phyloP scores from a whole-genome alignment of 441 rosid species.

The Sinapis alba region DNA sequence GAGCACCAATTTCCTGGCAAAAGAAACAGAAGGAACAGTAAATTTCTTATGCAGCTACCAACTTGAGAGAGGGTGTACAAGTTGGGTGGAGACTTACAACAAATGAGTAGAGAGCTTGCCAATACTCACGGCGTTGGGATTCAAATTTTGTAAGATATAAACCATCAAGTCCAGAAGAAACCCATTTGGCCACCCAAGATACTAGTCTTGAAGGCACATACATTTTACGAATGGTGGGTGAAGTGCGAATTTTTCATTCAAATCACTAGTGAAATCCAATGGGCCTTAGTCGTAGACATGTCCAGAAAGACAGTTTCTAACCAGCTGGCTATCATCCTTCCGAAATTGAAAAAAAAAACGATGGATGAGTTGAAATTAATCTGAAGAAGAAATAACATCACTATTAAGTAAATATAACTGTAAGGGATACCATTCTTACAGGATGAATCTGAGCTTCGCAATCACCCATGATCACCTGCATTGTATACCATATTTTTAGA shows the following conservation, averaged over 20 bases:
- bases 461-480: constrained; percentile 72
- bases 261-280: constrained; percentile 78
- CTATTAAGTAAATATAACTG: not conserved
- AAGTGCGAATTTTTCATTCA: constrained; percentile 67
- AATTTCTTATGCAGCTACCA: not conserved
- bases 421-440: constrained; percentile 43
- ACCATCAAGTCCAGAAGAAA: constrained; percentile 76
- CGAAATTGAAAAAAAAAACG: not conserved
- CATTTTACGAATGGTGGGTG: constrained; percentile 60
- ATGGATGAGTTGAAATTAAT: not conserved
- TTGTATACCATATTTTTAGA: not conserved
- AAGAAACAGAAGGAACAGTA: constrained; percentile 7
- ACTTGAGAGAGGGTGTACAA: not conserved
- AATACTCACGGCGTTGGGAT: constrained; percentile 33
- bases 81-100: constrained; percentile 55
- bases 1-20: constrained; percentile 73
- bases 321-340: constrained; percentile 68
- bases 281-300: constrained; percentile 91
- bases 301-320: constrained; percentile 79
- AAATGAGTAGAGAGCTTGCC: constrained; percentile 77
- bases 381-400: not conserved
- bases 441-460: constrained; percentile 61
- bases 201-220: constrained; percentile 68
- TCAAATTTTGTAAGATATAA: constrained; percentile 83
- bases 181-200: constrained; percentile 79